A percentile compares a stretch with the other conserved stretches of the same genome.
Evolutionary conservation across 352 stramenopile genomes (phyloP).

Genomic region (Phytopythium vexans): DNA sequence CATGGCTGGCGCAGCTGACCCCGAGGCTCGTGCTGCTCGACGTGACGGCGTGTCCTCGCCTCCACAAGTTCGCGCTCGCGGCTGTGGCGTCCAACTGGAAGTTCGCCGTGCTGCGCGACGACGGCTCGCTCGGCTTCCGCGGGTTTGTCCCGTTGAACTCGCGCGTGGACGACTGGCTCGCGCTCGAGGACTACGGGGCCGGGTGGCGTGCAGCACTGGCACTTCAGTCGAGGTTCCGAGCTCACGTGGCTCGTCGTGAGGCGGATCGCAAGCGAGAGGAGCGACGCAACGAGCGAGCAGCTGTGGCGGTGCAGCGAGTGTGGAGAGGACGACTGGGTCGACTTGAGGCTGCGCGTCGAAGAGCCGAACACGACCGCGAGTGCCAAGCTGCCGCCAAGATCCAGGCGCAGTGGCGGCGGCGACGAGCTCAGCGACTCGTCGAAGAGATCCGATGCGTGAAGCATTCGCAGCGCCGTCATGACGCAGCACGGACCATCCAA

Average conservation of each 20-base stretch:
- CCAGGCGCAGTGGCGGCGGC: constrained; percentile 48
- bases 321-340: constrained; percentile 21
- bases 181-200: constrained; percentile 85
- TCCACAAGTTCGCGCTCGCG: constrained; percentile 51
- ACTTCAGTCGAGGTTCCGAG: constrained; percentile 71
- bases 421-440: constrained; percentile 9
- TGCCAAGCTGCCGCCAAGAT: constrained; percentile 14
- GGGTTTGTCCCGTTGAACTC: constrained; percentile 8
- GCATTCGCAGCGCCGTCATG: neutral
- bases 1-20: constrained; percentile 87
- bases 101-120: constrained; percentile 23
- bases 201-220: constrained; percentile 59
- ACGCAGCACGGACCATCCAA: constrained; percentile 35
- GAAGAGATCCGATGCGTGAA: neutral
- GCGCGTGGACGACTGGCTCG: constrained; percentile 72
- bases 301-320: constrained; percentile 57
- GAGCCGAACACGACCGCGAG: too few species aligned
- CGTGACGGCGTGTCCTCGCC: constrained; percentile 43
- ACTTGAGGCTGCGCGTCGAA: too few species aligned
- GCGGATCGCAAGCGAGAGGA: constrained; percentile 47
- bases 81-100: constrained; percentile 59
- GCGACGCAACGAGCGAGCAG: constrained; percentile 45
- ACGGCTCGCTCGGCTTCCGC: neutral
- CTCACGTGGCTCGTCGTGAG: constrained; percentile 37
- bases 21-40: constrained; percentile 56